These are phyloP conservation scores for Luffa acutangula DNA, from an alignment of 306 rosid genomes.

Conservation along the genomic window DNA sequence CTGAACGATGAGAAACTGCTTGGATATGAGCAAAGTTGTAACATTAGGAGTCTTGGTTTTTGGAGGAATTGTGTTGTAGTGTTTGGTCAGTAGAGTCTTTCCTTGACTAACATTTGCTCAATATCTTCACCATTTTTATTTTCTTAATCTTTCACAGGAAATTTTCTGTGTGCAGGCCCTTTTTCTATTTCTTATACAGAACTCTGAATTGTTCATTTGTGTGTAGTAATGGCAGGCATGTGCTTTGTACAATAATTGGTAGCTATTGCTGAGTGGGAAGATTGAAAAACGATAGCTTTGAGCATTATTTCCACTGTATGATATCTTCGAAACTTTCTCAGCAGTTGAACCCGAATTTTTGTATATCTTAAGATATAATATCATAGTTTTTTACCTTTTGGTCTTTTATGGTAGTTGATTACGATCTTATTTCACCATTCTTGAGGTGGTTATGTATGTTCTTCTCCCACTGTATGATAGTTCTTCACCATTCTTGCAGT, in stretches of 20 bases:
- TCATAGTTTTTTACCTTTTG: no score
- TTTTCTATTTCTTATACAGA: neutral
- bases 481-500: constrained; percentile 33
- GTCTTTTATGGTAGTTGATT: no score
- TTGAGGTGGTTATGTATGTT: constrained; percentile 56
- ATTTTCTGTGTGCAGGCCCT: neutral
- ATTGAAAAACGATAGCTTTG: neutral
- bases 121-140: neutral
- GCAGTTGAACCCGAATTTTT: no score
- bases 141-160: neutral
- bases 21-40: constrained; percentile 59
- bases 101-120: neutral
- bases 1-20: constrained; percentile 52
- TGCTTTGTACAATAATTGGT: constrained; percentile 85
- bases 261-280: constrained; percentile 88
- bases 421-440: constrained; percentile 14
- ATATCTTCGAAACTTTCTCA: neutral
- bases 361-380: neutral
- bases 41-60: constrained; percentile 68
- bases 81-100: constrained; percentile 46
- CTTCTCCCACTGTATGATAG: constrained; percentile 71
- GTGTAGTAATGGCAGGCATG: constrained; percentile 70
- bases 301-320: neutral
- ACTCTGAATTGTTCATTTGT: constrained; percentile 6
- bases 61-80: constrained; percentile 72